A percentile compares a stretch with the other conserved stretches of the same genome.
phyloP scores from a whole-genome alignment of 2,329 filamentous ascomycete genomes.

The Hypoxylon sp. region DNA sequence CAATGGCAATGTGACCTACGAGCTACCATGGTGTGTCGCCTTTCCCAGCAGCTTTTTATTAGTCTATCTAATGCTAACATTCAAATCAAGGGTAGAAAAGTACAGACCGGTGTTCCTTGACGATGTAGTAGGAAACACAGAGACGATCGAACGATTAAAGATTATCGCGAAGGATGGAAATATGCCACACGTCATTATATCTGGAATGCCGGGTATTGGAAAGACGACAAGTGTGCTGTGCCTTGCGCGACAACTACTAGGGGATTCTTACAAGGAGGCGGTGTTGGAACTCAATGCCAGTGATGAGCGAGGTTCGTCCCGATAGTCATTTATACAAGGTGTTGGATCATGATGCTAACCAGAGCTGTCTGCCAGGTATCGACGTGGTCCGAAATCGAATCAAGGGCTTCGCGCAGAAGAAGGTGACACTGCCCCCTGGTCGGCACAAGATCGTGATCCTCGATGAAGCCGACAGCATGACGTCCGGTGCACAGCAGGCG shows the following conservation, averaged over 20 bases:
- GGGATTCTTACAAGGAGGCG: conserved; percentile 96
- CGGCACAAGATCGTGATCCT: conserved; percentile 97
- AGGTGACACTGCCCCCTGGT: conserved; percentile 91
- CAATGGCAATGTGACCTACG: conserved; percentile 72
- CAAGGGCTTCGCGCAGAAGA: conserved; percentile 99
- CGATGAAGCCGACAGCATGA: conserved; percentile 99
- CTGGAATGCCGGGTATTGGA: conserved; percentile 98
- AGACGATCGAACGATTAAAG: conserved; percentile 96
- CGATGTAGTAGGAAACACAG: conserved; percentile 97
- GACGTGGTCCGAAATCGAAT: conserved; percentile 97
- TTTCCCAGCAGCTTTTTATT: not conserved
- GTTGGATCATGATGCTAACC: conserved; percentile 5
- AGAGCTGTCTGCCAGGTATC: conserved; percentile 73
- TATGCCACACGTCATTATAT: conserved; percentile 99
- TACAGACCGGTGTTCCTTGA: conserved; percentile 95
- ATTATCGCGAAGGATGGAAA: conserved; percentile 99
- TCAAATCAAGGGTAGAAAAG: conserved; percentile 87
- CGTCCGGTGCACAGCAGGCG: conserved; percentile 94
- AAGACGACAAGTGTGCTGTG: conserved; percentile 98
- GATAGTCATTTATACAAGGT: too few relatives aligned
- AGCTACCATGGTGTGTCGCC: conserved; percentile 80
- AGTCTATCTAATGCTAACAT: conserved; percentile 37
- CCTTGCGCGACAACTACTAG: conserved; percentile 90
- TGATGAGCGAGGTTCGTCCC: conserved; percentile 82
- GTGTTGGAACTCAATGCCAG: conserved; percentile 96